Evolutionary conservation across 2,329 filamentous ascomycete species (phyloP), one percentile per base, ranked within the genome.

Genomic region (Penicillium sp.): DNA sequence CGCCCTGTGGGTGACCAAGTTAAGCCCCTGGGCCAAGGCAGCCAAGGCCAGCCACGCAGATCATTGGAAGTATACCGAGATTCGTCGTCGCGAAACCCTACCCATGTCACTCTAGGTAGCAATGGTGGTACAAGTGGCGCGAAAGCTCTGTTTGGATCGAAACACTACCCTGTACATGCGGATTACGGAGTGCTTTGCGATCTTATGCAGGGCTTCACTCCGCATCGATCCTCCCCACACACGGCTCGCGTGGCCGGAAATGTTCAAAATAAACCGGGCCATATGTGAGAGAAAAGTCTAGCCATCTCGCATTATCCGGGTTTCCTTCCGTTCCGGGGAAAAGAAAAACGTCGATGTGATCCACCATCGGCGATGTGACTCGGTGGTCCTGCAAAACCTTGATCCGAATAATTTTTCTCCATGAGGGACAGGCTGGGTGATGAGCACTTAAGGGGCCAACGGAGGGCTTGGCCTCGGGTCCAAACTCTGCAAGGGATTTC

Each of bases 221-320:
- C 5, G 18, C 9, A 9, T 22, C 5, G 39, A 43, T 47, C 39
- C 32, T 16, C n/a, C n/a, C n/a, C 47, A 14, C 29, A 23, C 25
- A 28, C 35, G 42, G 27, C 25, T 45, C 48, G 50, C 50, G 48
- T 52, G 50, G 50, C 41, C 26, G 22, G 35, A 22, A 9, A 22
- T 35, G 28, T 30, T 35, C 8, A 30, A 29, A 41, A n/a, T n/a
- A n/a, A n/a, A n/a, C n/a, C n/a, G n/a, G 39, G 39, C 47, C 26
- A 35, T 30, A 9, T 22, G 18, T 22, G n/a, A n/a, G n/a, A n/a
- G n/a, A n/a, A n/a, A n/a, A n/a, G n/a, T n/a, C n/a, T n/a, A n/a
- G n/a, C n/a, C 18, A 22, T 22, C 18, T 22, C 18, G 9, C 18
- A 22, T 22, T 22, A 5, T 9, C 5, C 18, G 18, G 18, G n/a